Base-by-base conservation (phyloP, 768 basidiomycete genomes). In the Dacryopinax primogenitus region DNA sequence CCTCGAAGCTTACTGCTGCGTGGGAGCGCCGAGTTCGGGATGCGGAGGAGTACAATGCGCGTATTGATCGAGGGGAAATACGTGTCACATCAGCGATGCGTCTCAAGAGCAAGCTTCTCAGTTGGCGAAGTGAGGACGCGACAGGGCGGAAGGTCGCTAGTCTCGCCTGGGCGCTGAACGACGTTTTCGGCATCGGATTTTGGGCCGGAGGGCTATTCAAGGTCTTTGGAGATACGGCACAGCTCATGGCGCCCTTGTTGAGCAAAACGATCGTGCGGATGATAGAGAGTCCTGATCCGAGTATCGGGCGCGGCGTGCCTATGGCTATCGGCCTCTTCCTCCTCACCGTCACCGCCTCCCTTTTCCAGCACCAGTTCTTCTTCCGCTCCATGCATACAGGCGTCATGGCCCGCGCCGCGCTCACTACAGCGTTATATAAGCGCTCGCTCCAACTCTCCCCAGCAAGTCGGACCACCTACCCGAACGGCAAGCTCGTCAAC, bases 361-460 rank as follows among this genome's bases (percentile, higher is more conserved):
- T 90, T 51, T 78, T 79, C 58, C 79, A 84, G 62, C 85, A 90
- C 70, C 86, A 84, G 80, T 88, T 86, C 75, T 88, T 89, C 77
- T 85, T 84, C 79, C 78, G 83, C 44, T 83, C 84, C 3, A 86
- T 86, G 82, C 74, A 78, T 28, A 82, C 83, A 0, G 88, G 89
- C 28, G 80, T 86, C 1, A 76, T 88, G 28, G 80, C 82, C 0
- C 80, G 88, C 65, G 82, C 82, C 0, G 83, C 86, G 12, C 77
- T 91, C 30, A 88, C 87, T 62, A 80, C 81, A 41, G 83, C 83
- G 0, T 81, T 90, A 23, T 91, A 88, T 75, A 82, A 85, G 68
- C 83, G 87, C 62, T 82, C 83, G 2, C 79, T 90, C 35, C 76
- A 77, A 34, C 76, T 92, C 32, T 84, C 84, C 1, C 84, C 84